These are phyloP conservation scores for Thuja plicata DNA, from an alignment of 83 land plant species.

Conservation along the genomic window DNA sequence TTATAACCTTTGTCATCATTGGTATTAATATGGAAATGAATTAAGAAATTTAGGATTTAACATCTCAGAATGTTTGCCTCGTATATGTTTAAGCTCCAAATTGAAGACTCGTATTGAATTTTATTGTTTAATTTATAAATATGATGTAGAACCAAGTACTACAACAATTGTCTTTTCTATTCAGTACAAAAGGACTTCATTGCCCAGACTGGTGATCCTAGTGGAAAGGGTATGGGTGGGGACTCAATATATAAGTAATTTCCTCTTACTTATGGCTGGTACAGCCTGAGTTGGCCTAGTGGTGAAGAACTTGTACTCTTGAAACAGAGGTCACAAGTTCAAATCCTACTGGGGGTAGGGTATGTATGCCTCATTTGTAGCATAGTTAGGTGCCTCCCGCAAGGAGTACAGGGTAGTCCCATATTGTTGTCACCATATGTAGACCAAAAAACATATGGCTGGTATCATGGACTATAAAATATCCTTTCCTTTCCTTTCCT, in stretches of 20 bases:
- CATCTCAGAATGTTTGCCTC: neutral
- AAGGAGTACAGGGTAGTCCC: no score
- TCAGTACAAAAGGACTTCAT: constrained; percentile 86
- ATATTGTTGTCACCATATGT: no score
- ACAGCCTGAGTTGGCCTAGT: no score
- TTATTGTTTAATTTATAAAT: neutral
- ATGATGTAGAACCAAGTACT: constrained; percentile 80
- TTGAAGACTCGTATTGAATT: neutral
- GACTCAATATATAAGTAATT: constrained; percentile 92
- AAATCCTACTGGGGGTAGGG: no score
- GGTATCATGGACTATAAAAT: no score
- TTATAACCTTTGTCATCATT: neutral
- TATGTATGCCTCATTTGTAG: no score
- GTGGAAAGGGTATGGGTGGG: constrained; percentile 87
- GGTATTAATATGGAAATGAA: neutral
- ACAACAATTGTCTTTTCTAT: constrained; percentile 91
- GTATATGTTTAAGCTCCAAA: neutral
- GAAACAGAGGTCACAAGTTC: no score
- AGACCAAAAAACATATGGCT: no score
- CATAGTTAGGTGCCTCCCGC: no score
- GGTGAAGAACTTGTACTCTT: no score
- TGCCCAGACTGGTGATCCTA: constrained; percentile 94
- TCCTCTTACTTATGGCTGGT: no score
- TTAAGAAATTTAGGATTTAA: neutral
- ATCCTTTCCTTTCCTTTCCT: no score